Percentiles rank a stretch among this genome's conserved stretches.
Conservation (phyloP, 768 basidiomycete genomes). For the Fistulinella prunicolor region DNA sequence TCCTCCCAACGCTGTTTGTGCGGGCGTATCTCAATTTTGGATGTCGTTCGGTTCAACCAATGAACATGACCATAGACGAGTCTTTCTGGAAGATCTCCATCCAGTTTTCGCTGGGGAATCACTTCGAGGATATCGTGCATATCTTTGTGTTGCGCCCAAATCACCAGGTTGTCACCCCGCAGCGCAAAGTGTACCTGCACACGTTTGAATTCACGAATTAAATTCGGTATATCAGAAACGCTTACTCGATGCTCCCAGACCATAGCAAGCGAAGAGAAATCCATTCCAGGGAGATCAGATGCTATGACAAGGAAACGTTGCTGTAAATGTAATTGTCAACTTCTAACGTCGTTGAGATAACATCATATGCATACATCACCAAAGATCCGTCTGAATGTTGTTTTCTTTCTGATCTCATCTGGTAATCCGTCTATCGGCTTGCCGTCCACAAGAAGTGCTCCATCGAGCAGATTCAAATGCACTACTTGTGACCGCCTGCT, state of each 20-base stretch:
- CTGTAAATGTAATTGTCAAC: not conserved
- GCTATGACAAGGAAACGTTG: slow-evolving; percentile 4
- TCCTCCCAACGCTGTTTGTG: not conserved
- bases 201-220: not conserved
- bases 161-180: slow-evolving; percentile 3
- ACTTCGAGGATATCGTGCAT: slow-evolving; percentile 9
- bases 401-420: not conserved
- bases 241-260: slow-evolving; percentile 12
- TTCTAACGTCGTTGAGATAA: too few relatives aligned
- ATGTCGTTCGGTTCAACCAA: not conserved
- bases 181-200: slow-evolving; percentile 16
- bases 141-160: slow-evolving; percentile 6
- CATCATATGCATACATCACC: slow-evolving; percentile 4
- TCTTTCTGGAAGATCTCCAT: slow-evolving; percentile 15
- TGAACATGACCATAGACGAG: slow-evolving; percentile 10
- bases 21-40: not conserved
- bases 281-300: slow-evolving; percentile 12
- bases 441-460: slow-evolving; percentile 40
- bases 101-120: slow-evolving; percentile 14
- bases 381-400: slow-evolving; percentile 8
- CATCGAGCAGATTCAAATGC: slow-evolving; percentile 39
- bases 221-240: not conserved
- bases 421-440: slow-evolving; percentile 23
- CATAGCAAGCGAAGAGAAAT: slow-evolving; percentile 7
- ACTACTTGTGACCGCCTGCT: slow-evolving; percentile 23